A percentile compares a stretch with the other conserved stretches of the same genome.
phyloP scores from a whole-genome alignment of 2,329 filamentous ascomycete species.

The Emergomyces orientalis region DNA sequence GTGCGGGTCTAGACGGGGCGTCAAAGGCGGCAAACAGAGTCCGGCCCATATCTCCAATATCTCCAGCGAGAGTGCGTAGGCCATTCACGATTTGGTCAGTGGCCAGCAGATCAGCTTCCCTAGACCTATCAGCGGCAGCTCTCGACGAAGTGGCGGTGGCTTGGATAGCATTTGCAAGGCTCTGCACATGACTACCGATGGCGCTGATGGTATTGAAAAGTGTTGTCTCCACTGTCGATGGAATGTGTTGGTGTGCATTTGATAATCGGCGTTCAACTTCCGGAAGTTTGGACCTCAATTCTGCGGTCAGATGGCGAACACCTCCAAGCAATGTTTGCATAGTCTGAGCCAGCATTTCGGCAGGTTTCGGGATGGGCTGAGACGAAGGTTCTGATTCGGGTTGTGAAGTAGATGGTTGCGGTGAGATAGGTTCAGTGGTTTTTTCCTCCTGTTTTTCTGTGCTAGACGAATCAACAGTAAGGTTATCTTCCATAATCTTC shows the following conservation, averaged over 20 bases:
- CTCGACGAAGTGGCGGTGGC: slow-evolving; percentile 29
- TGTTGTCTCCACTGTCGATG: slow-evolving; percentile 29
- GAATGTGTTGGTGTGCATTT: slow-evolving; percentile 28
- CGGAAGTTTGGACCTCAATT: slow-evolving; percentile 29
- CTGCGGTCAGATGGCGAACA: slow-evolving; percentile 29
- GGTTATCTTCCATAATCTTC: slow-evolving; percentile 22
- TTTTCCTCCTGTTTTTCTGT: slow-evolving; percentile 3
- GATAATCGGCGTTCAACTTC: slow-evolving; percentile 31
- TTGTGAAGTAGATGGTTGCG: slow-evolving; percentile 13
- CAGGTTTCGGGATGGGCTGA: slow-evolving; percentile 14
- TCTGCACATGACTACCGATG: slow-evolving; percentile 31
- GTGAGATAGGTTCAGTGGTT: slow-evolving; percentile 10
- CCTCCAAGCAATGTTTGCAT: slow-evolving; percentile 28
- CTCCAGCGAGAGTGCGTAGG: slow-evolving; percentile 33
- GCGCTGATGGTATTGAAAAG: slow-evolving; percentile 29
- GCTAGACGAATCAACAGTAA: slow-evolving; percentile 1
- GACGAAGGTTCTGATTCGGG: background rate
- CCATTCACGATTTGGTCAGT: slow-evolving; percentile 31
- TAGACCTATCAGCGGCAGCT: slow-evolving; percentile 29
- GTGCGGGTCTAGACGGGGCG: slow-evolving; percentile 6
- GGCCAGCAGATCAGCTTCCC: slow-evolving; percentile 28
- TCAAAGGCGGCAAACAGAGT: slow-evolving; percentile 33
- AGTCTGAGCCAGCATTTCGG: slow-evolving; percentile 27
- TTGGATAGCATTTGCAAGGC: slow-evolving; percentile 29
- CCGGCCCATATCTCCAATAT: slow-evolving; percentile 32